phyloP scores from a whole-genome alignment of 257 asterid species.

The Solanum habrochaites region DNA sequence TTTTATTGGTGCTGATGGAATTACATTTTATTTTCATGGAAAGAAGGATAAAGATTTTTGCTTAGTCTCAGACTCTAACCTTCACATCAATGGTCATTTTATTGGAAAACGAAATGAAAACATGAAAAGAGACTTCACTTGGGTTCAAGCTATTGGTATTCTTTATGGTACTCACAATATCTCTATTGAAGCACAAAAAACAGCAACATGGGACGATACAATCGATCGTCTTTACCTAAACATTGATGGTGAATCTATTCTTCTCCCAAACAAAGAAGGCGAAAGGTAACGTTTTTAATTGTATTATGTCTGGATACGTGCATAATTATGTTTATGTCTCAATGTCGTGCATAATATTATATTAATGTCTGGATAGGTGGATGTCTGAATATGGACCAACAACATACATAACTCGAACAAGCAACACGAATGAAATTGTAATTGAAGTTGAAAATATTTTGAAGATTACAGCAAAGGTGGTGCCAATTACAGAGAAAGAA shows the following conservation, averaged over 20 bases:
- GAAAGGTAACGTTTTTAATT: background rate
- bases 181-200: constrained; percentile 30
- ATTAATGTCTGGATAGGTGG: constrained; percentile 14
- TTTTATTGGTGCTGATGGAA: constrained; percentile 67
- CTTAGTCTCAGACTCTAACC: constrained; percentile 39
- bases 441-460: constrained; percentile 23
- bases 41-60: constrained; percentile 38
- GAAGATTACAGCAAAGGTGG: constrained; percentile 34
- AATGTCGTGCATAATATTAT: too few relatives aligned
- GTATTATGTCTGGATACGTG: background rate
- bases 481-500: constrained; percentile 36
- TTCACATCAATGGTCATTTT: constrained; percentile 56
- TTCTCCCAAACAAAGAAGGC: constrained; percentile 15
- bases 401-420: constrained; percentile 13
- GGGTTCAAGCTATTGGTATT: constrained; percentile 55
- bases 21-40: constrained; percentile 66
- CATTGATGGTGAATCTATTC: constrained; percentile 27
- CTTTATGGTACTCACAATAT: constrained; percentile 28
- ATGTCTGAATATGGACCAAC: background rate
- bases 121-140: constrained; percentile 50
- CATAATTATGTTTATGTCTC: too few relatives aligned
- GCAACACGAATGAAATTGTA: constrained; percentile 20
- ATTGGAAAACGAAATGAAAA: constrained; percentile 33
- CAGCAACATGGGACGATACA: constrained; percentile 33
- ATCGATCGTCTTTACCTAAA: constrained; percentile 33